Percentiles rank a stretch among this genome's conserved stretches.
Evolutionary conservation across 805 yeast species (phyloP).

Genomic region (Kuraishia hungarica): DNA sequence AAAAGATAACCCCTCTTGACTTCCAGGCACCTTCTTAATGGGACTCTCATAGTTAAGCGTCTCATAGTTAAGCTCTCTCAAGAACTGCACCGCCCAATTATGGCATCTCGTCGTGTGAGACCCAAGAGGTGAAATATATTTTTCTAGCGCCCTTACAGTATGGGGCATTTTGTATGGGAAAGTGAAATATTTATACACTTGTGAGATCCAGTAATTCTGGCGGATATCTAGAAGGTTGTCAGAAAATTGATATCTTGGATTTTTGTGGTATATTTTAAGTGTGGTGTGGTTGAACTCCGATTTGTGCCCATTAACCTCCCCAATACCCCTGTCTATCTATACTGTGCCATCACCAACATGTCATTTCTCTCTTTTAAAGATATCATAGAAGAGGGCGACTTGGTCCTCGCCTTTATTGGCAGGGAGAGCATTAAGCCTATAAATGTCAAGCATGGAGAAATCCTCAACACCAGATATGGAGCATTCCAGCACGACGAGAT

Average conservation of each 20-base stretch:
- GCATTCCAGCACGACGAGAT: slow-evolving; percentile 76
- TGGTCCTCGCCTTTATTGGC: slow-evolving; percentile 80
- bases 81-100: not conserved
- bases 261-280: not conserved
- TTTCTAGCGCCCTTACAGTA: not conserved
- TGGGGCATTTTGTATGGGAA: not conserved
- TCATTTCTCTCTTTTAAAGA: slow-evolving; percentile 42
- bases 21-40: too few relatives aligned
- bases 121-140: not conserved
- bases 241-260: not conserved
- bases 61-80: not conserved
- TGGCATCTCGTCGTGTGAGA: not conserved
- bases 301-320: too few relatives aligned
- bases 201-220: too few relatives aligned
- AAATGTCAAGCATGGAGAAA: slow-evolving; percentile 46
- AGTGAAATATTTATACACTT: too few relatives aligned
- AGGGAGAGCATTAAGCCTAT: slow-evolving; percentile 76
- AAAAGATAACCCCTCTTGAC: too few relatives aligned
- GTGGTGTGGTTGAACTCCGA: too few relatives aligned
- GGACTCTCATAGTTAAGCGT: not conserved
- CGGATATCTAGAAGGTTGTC: too few relatives aligned
- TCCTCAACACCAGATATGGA: slow-evolving; percentile 82
- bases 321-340: too few relatives aligned
- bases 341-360: slow-evolving; percentile 6
- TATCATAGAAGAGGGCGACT: slow-evolving; percentile 74